Base-by-base conservation (phyloP, 1,284 basidiomycete genomes). In the Cystobasidium sp. region DNA sequence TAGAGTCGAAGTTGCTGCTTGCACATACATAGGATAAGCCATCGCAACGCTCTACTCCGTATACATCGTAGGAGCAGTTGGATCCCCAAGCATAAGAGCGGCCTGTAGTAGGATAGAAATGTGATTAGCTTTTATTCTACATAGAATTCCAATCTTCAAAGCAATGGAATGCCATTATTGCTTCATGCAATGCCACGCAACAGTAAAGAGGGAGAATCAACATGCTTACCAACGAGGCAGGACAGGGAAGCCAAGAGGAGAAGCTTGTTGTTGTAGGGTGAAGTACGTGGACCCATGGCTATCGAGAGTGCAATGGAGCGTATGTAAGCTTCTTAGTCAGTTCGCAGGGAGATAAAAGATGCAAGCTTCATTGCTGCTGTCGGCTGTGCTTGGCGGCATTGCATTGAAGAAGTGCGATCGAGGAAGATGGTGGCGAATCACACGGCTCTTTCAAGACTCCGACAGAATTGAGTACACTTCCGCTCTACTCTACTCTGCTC, bases 41-140 rank as follows among this genome's bases (percentile, higher is more conserved):
- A 55, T 66, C 64, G 24, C 64, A 66, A 3, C 24, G 49, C 41
- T 66, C 64, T 12, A 41, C 18, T 24, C 64, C 64, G 22, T 53
- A 52, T 39, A 37, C 64, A 47, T 66, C 64, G 24, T 66, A 66
- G 51, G 52, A 66, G 51, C 64, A 66, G 64, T 66, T 66, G 7
- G 43, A 24, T 10, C 58, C 58, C 49, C 47, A 66, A 12, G 64
- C 64, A 16, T 66, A 55, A 5, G 64, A 66, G 64, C 49, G 64
- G 20, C 64, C 64, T 66, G 24, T 14, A 22, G 12, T 3, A 18
- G n/a, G 55, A 56, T 3, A 22, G 24, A 8, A n/a, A 22, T 37
- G 55, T 56, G 16, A 3, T 56, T 22, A n/a, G n/a, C n/a, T n/a
- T n/a, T n/a, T n/a, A n/a, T n/a, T n/a, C n/a, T 3, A 53, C 22